phyloP scores from a whole-genome alignment of 2,329 filamentous ascomycete genomes.

The Helminthosporium solani region DNA sequence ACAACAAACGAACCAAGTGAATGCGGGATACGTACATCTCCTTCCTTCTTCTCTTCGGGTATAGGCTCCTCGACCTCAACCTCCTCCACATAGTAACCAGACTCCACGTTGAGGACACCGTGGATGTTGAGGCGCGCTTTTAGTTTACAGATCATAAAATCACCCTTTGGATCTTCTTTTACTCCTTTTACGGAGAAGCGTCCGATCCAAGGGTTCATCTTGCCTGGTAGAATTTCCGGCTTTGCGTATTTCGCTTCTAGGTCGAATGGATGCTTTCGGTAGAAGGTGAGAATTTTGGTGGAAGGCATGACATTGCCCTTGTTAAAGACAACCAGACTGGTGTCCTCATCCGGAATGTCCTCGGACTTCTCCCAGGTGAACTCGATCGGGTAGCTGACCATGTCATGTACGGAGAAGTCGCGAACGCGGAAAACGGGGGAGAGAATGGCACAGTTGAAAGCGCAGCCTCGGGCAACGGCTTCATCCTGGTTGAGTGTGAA shows the following conservation, averaged over 20 bases:
- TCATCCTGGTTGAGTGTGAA: constrained; percentile 99
- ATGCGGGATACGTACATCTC: constrained; percentile 63
- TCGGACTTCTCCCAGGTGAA: constrained; percentile 99
- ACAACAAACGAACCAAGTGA: constrained; percentile 14
- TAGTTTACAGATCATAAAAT: constrained; percentile 99
- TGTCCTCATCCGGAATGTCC: constrained; percentile 98
- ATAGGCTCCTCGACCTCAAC: constrained; percentile 94
- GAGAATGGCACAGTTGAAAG: constrained; percentile 96
- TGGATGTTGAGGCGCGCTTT: constrained; percentile 97
- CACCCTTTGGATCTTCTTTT: constrained; percentile 87
- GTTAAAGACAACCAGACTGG: constrained; percentile 95
- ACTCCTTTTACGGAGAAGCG: constrained; percentile 98
- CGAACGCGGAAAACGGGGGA: constrained; percentile 98
- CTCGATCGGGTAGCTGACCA: constrained; percentile 96
- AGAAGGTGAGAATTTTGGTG: constrained; percentile 99
- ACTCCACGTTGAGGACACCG: constrained; percentile 94
- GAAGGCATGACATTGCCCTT: constrained; percentile 95
- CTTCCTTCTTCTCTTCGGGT: constrained; percentile 64
- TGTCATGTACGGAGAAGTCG: constrained; percentile 96
- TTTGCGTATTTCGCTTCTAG: constrained; percentile 92
- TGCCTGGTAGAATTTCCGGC: constrained; percentile 82
- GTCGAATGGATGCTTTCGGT: constrained; percentile 96
- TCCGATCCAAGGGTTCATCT: constrained; percentile 91
- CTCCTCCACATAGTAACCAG: constrained; percentile 96
- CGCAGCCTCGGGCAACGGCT: constrained; percentile 90